These are phyloP conservation scores for Chytriomyces confervae DNA, from an alignment of 192 early-diverging fungal genomes.

Conservation along the genomic window DNA sequence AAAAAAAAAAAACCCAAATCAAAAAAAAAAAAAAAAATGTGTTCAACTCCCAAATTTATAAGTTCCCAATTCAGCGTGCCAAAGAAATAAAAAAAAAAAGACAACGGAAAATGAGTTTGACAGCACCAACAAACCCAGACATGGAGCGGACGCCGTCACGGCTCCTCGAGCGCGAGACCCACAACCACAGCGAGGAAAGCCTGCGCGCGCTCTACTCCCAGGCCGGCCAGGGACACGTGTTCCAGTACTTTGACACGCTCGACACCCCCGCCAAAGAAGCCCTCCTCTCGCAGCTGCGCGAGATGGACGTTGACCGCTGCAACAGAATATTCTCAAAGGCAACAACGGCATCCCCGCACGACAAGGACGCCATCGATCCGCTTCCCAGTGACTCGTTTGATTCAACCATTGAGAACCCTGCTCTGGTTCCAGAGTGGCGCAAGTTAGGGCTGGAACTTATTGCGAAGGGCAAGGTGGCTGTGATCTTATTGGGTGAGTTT, in stretches of 20 bases:
- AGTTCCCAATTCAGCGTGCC: too few relatives aligned
- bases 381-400: conserved; percentile 66
- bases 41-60: too few relatives aligned
- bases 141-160: not conserved
- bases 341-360: conserved; percentile 52
- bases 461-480: conserved; percentile 86
- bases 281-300: conserved; percentile 70
- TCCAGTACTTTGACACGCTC: conserved; percentile 80
- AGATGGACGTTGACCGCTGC: conserved; percentile 78
- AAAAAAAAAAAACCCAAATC: too few relatives aligned
- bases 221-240: conserved; percentile 87
- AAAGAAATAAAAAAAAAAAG: too few relatives aligned
- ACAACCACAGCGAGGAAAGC: conserved; percentile 2
- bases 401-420: conserved; percentile 49
- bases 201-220: conserved; percentile 55
- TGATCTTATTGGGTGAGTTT: conserved; percentile 83
- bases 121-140: too few relatives aligned
- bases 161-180: not conserved
- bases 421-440: conserved; percentile 70
- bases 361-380: conserved; percentile 66
- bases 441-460: conserved; percentile 79
- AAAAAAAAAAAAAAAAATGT: too few relatives aligned
- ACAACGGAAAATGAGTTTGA: too few relatives aligned
- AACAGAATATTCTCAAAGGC: conserved; percentile 86
- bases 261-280: conserved; percentile 56